phyloP scores from a whole-genome alignment of 345 rosid species.

The Capsella bursapastoris region DNA sequence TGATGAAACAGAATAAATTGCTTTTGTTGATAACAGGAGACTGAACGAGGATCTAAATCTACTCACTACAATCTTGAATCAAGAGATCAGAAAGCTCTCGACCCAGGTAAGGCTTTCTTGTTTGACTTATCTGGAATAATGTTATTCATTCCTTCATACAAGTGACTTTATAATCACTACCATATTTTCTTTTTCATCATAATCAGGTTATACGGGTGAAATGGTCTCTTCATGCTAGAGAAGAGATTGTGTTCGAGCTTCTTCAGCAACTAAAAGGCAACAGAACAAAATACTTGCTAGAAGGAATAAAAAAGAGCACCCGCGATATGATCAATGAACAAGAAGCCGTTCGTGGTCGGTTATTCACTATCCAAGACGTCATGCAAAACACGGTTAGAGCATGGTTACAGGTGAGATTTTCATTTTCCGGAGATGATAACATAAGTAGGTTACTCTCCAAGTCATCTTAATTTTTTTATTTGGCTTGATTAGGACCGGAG shows the following conservation, averaged over 20 bases:
- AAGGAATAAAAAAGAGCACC: conserved; percentile 53
- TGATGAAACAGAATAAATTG: background rate
- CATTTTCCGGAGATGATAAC: conserved; percentile 2
- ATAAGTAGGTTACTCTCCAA: background rate
- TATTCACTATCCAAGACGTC: conserved; percentile 69
- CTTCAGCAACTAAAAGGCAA: conserved; percentile 63
- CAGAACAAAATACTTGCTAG: conserved; percentile 47
- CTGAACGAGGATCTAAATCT: conserved; percentile 59
- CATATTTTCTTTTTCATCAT: background rate
- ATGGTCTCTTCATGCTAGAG: conserved; percentile 75
- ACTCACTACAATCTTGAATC: conserved; percentile 61
- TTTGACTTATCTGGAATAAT: conserved; percentile 11
- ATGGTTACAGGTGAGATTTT: conserved; percentile 64
- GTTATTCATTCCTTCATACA: conserved; percentile 5
- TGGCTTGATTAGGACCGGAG: conserved; percentile 58
- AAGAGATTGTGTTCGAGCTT: conserved; percentile 71
- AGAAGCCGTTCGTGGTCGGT: conserved; percentile 63
- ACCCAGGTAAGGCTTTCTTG: conserved; percentile 51
- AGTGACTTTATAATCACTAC: conserved; percentile 5
- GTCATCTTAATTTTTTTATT: background rate
- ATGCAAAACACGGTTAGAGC: conserved; percentile 73
- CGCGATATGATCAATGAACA: conserved; percentile 68
- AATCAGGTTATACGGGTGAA: conserved; percentile 67
- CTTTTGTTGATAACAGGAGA: conserved; percentile 50
- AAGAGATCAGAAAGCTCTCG: conserved; percentile 68